These are phyloP conservation scores for Triglochin maritima DNA, from an alignment of 106 monocot species.

Conservation along the genomic window DNA sequence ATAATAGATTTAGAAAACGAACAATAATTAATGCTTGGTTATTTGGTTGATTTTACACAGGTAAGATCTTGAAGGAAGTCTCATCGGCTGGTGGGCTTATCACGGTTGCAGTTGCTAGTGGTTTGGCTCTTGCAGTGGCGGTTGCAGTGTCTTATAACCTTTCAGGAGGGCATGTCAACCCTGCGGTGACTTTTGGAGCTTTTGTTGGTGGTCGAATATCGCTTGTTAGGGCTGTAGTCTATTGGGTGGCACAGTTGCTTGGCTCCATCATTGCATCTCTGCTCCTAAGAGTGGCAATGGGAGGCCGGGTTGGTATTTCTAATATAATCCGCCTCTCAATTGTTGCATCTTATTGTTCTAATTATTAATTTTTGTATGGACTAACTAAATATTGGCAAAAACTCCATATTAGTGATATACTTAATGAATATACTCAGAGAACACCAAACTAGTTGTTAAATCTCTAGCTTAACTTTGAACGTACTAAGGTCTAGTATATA, in stretches of 20 bases:
- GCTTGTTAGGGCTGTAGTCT: conserved; percentile 12
- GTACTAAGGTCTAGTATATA: no score
- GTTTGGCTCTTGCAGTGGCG: conserved; percentile 10
- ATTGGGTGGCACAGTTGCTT: conserved; percentile 27
- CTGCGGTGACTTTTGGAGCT: conserved; percentile 20
- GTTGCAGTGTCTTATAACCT: conserved; percentile 15
- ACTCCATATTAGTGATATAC: no score
- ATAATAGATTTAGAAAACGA: no score
- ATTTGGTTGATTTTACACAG: not conserved
- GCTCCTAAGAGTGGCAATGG: conserved; percentile 19
- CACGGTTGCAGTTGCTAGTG: conserved; percentile 17
- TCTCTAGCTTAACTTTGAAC: no score
- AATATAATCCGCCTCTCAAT: no score
- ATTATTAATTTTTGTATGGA: no score
- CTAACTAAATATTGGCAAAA: no score
- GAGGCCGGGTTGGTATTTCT: conserved; percentile 8
- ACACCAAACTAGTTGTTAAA: no score
- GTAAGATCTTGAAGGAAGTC: conserved; percentile 10
- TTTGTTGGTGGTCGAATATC: conserved; percentile 19
- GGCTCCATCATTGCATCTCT: conserved; percentile 23
- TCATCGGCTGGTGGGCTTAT: conserved; percentile 8
- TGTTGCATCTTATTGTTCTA: no score
- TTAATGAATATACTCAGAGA: no score
- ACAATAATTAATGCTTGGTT: not conserved
- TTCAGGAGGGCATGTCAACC: conserved; percentile 27